These are phyloP conservation scores for Arthrobotrys entomopaga DNA, from an alignment of 2,329 filamentous ascomycete species.

Conservation along the genomic window DNA sequence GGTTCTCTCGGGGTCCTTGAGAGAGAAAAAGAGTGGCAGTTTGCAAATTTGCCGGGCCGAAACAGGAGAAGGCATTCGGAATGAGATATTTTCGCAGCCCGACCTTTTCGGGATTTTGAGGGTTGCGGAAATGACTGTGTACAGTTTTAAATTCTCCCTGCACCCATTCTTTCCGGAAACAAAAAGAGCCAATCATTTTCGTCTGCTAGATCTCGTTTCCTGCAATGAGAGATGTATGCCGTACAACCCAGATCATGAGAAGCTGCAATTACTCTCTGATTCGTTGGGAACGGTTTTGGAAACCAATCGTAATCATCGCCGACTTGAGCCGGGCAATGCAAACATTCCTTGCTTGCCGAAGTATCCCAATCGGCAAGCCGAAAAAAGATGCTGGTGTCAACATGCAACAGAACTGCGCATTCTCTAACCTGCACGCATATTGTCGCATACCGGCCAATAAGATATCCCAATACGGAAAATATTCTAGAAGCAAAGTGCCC, in stretches of 20 bases:
- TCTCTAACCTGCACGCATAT: conserved; percentile 18
- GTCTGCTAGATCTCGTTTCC: conserved; percentile 43
- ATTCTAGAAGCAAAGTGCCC: too few species aligned
- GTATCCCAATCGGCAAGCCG: conserved; percentile 38
- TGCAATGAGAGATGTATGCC: conserved; percentile 32
- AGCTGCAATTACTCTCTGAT: conserved; percentile 22
- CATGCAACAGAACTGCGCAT: conserved; percentile 11
- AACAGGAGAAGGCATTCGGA: conserved; percentile 49
- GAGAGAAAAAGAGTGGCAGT: conserved; percentile 23
- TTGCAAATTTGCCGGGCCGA: conserved; percentile 40
- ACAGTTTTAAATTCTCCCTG: conserved; percentile 14
- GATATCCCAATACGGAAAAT: too few species aligned
- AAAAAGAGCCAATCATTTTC: conserved; percentile 38
- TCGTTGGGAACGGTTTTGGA: conserved; percentile 16
- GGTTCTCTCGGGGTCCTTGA: conserved; percentile 29
- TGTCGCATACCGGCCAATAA: too few species aligned
- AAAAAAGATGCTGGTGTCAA: conserved; percentile 32
- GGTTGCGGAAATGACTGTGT: conserved; percentile 6
- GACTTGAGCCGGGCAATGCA: conserved; percentile 26
- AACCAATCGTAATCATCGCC: conserved; percentile 25
- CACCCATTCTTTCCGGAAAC: conserved; percentile 23
- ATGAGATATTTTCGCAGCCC: conserved; percentile 54
- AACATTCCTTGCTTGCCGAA: conserved; percentile 19
- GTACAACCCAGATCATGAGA: conserved; percentile 30
- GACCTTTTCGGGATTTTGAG: conserved; percentile 36